Base-by-base conservation (phyloP, 2,329 filamentous ascomycete species). In the Alternaria sp. region DNA sequence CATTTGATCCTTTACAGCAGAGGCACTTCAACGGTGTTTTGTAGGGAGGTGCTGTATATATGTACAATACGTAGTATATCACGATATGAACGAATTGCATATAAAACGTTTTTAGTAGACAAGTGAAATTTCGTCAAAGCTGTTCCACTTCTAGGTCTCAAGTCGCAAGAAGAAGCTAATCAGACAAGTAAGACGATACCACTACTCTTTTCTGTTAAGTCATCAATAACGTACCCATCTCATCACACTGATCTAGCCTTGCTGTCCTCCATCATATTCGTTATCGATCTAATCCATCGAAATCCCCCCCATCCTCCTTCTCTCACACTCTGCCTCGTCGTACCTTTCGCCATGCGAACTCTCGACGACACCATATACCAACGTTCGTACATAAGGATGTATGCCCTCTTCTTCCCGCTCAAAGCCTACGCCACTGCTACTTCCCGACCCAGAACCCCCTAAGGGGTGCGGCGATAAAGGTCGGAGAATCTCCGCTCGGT, bases 1-100 rank as follows among this genome's bases (percentile, higher is more conserved):
- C 71, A 7, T 67, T 65, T 3, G 78, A 79, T 61, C 42, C n/a
- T 24, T 24, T 79, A 48, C 77, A 79, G 67, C 48, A 54, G 55
- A 58, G 42, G 60, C 75, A 72, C 55, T 67, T 78, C 46, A 28
- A 59, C 30, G 49, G 51, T 16, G 34, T 42, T 18, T 39, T 46
- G 47, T 67, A 62, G 42, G 32, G 9, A 14, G 24, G 9, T 20
- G 11, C 7, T 44, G 16, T 36, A 18, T 12, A 42, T n/a, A 11
- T 46, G 32, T 57, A 46, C 6, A 32, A 22, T 26, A 12, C 14
- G 32, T 39, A 53, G 18, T 14, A 32, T 5, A 52, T 18, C 16
- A 52, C 26, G 54, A 57, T 12, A 11, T 20, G 44, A 46, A 57
- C 7, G 30, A 16, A 22, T 9, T 24, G 11, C 11, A 22, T 48